A percentile compares a stretch with the other conserved stretches of the same genome.
Evolutionary conservation across 805 yeast species (phyloP).

Genomic region (Debaryomyces tyrocola): DNA sequence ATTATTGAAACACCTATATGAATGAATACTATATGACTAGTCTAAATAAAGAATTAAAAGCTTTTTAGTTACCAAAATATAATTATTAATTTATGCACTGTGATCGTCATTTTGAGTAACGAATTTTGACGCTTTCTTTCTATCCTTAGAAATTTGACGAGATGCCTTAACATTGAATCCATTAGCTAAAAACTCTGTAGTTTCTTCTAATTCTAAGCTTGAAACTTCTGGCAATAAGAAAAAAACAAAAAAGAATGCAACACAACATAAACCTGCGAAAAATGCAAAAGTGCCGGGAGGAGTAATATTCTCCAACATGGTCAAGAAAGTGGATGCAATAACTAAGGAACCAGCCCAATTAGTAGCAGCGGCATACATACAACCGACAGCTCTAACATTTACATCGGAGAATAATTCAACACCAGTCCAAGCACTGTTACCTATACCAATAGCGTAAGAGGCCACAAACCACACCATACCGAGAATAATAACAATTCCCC

Average conservation of each 20-base stretch:
- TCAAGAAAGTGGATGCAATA: conserved; percentile 87
- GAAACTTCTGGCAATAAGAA: conserved; percentile 92
- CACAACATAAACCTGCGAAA: conserved; percentile 76
- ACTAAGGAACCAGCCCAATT: conserved; percentile 95
- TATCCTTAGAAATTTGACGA: conserved; percentile 33
- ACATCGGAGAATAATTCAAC: conserved; percentile 90
- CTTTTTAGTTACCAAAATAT: neutral
- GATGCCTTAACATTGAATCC: conserved; percentile 80
- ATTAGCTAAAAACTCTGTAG: conserved; percentile 73
- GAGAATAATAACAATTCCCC: conserved; percentile 87
- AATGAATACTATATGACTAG: neutral
- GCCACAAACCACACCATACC: conserved; percentile 88
- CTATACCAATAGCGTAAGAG: conserved; percentile 89
- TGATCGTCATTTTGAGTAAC: neutral
- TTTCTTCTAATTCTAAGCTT: conserved; percentile 88
- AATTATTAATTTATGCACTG: neutral
- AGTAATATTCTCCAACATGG: conserved; percentile 90
- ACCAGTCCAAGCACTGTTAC: conserved; percentile 98
- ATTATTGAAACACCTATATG: neutral
- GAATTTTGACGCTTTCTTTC: conserved; percentile 21
- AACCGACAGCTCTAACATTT: conserved; percentile 87
- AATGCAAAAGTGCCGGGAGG: conserved; percentile 94
- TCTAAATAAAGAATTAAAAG: conserved; percentile 1
- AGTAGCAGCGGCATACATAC: conserved; percentile 85
- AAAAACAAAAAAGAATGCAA: conserved; percentile 72